Conservation (phyloP, 768 basidiomycete genomes). For the Coprinellus micaceus region DNA sequence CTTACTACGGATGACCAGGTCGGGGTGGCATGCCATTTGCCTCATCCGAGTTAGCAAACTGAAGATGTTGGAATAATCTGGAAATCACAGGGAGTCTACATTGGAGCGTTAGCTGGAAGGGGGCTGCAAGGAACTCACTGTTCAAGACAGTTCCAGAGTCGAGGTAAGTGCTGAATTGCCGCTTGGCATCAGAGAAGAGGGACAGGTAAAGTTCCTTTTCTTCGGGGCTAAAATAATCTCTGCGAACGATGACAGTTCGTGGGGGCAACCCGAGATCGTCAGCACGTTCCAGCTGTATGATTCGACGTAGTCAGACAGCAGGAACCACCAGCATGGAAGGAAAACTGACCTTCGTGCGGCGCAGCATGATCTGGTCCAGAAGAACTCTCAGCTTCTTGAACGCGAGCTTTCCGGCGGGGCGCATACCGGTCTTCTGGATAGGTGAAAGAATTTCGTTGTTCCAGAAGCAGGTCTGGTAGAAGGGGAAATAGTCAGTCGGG, state of each 20-base stretch:
- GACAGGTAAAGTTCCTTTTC: slow-evolving; percentile 94
- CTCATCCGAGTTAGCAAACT: slow-evolving; percentile 93
- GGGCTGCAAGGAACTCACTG: slow-evolving; percentile 50
- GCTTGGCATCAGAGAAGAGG: slow-evolving; percentile 87
- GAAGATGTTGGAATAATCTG: slow-evolving; percentile 89
- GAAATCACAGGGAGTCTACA: neutral
- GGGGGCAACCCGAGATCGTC: slow-evolving; percentile 96
- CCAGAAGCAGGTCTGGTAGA: slow-evolving; percentile 84
- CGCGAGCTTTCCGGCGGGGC: slow-evolving; percentile 71
- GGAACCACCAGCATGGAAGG: neutral
- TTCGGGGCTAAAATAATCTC: slow-evolving; percentile 93
- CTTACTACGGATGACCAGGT: slow-evolving; percentile 87
- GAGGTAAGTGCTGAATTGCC: slow-evolving; percentile 89
- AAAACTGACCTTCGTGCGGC: slow-evolving; percentile 68
- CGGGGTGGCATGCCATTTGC: slow-evolving; percentile 94
- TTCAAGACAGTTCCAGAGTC: slow-evolving; percentile 88
- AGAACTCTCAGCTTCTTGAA: slow-evolving; percentile 92
- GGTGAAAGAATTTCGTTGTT: slow-evolving; percentile 95
- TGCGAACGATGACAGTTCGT: slow-evolving; percentile 79
- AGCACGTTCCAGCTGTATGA: slow-evolving; percentile 76
- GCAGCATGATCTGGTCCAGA: slow-evolving; percentile 93
- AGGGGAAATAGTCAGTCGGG: no score
- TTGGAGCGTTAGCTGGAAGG: neutral
- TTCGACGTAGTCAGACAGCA: neutral
- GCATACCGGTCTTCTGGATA: slow-evolving; percentile 88